Percentiles rank a stretch among this genome's conserved stretches.
These are phyloP conservation scores for Cryphonectria carpinicola DNA, from an alignment of 2,329 filamentous ascomycete species.

Conservation along the genomic window DNA sequence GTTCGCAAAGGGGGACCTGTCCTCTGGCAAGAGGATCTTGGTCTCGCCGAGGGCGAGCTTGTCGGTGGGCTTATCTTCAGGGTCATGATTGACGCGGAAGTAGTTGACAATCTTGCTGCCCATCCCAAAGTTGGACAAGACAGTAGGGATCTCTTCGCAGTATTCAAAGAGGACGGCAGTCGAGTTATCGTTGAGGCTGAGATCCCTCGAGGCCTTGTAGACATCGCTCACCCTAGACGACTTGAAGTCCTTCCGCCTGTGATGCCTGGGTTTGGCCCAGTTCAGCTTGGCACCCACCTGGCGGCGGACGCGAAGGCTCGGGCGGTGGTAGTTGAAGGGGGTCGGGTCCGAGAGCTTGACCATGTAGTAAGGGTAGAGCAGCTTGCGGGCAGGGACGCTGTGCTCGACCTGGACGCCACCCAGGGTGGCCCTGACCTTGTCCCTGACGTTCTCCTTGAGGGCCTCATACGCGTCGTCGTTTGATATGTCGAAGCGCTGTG, in stretches of 20 bases:
- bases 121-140: conserved; percentile 97
- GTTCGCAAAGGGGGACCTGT: conserved; percentile 93
- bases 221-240: conserved; percentile 77
- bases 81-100: conserved; percentile 77
- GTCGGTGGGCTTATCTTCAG: conserved; percentile 74
- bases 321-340: conserved; percentile 82
- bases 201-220: conserved; percentile 78
- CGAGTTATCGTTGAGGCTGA: conserved; percentile 88
- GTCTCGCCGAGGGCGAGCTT: conserved; percentile 89
- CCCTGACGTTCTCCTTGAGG: conserved; percentile 94
- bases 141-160: conserved; percentile 88
- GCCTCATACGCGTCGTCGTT: conserved; percentile 96
- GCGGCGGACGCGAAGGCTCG: conserved; percentile 73
- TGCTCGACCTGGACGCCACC: conserved; percentile 94
- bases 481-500: conserved; percentile 88
- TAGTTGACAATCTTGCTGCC: conserved; percentile 96
- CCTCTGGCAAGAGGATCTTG: conserved; percentile 84
- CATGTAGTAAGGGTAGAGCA: conserved; percentile 96
- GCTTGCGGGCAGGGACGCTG: conserved; percentile 84
- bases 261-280: conserved; percentile 70
- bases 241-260: conserved; percentile 83
- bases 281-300: conserved; percentile 69
- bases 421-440: conserved; percentile 90
- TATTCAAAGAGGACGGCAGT: conserved; percentile 90
- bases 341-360: conserved; percentile 73